These are phyloP conservation scores for Rosa rugosa DNA, from an alignment of 306 rosid species.

Conservation along the genomic window DNA sequence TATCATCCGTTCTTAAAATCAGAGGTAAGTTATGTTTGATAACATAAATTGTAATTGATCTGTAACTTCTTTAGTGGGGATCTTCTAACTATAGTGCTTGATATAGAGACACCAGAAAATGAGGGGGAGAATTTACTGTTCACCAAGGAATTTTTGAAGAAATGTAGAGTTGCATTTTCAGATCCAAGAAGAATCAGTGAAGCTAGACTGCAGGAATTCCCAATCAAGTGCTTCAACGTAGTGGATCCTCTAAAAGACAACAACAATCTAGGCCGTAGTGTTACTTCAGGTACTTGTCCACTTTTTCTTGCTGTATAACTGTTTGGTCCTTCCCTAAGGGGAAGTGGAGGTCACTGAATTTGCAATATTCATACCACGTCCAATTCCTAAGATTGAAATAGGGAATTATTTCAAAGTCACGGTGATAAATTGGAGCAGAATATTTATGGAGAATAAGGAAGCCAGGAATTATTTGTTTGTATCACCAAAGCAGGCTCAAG, in stretches of 20 bases:
- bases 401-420: constrained; percentile 8
- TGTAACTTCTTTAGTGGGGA: constrained; percentile 19
- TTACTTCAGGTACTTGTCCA: constrained; percentile 44
- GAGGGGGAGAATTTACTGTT: constrained; percentile 41
- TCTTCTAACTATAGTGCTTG: constrained; percentile 24
- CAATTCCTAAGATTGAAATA: constrained; percentile 1
- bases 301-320: constrained; percentile 20
- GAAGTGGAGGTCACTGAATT: constrained; percentile 11
- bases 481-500: neutral
- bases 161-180: constrained; percentile 48
- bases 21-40: constrained; percentile 39
- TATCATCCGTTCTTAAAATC: constrained; percentile 53
- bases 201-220: constrained; percentile 38
- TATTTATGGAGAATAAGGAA: neutral
- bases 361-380: neutral
- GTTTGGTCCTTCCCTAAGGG: neutral
- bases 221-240: constrained; percentile 51
- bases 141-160: constrained; percentile 47
- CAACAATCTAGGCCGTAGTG: constrained; percentile 72
- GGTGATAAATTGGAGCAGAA: neutral
- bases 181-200: constrained; percentile 27
- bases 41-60: constrained; percentile 11
- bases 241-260: constrained; percentile 64
- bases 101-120: constrained; percentile 40
- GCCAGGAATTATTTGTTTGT: neutral